These are phyloP conservation scores for Penicillium brevicompactum DNA, from an alignment of 2,329 filamentous ascomycete genomes.

Conservation along the genomic window DNA sequence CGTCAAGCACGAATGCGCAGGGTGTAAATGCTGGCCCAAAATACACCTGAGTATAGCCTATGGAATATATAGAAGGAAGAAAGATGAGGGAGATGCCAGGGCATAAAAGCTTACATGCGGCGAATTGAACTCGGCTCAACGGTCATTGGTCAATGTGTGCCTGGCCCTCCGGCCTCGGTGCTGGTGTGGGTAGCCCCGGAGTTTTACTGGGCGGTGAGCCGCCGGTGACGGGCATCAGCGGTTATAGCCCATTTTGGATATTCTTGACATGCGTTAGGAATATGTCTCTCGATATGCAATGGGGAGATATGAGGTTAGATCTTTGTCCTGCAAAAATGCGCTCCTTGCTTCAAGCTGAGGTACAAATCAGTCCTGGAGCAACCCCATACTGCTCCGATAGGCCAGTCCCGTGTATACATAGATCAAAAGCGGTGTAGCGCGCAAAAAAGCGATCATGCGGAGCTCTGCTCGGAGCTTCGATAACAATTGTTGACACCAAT, in stretches of 20 bases:
- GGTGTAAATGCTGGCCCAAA: not conserved
- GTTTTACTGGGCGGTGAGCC: constrained; percentile 1
- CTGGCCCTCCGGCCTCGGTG: constrained; percentile 5
- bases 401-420: not conserved
- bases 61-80: not conserved
- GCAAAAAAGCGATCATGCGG: constrained; percentile 23
- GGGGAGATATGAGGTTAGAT: not conserved
- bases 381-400: not conserved
- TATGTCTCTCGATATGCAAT: no score
- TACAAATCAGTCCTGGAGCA: not conserved
- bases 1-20: not conserved
- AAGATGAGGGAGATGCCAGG: not conserved
- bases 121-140: constrained; percentile 9
- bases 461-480: constrained; percentile 12
- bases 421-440: constrained; percentile 18
- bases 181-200: not conserved
- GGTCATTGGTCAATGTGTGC: constrained; percentile 16
- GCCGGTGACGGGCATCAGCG: constrained; percentile 13
- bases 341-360: not conserved
- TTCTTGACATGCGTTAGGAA: no score
- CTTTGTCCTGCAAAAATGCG: not conserved
- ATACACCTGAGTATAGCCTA: not conserved
- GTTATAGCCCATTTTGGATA: not conserved
- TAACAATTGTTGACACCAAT: not conserved
- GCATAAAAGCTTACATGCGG: constrained; percentile 26